These are phyloP conservation scores for Penicillium tannophilum DNA, from an alignment of 495 filamentous ascomycete genomes.

Conservation along the genomic window DNA sequence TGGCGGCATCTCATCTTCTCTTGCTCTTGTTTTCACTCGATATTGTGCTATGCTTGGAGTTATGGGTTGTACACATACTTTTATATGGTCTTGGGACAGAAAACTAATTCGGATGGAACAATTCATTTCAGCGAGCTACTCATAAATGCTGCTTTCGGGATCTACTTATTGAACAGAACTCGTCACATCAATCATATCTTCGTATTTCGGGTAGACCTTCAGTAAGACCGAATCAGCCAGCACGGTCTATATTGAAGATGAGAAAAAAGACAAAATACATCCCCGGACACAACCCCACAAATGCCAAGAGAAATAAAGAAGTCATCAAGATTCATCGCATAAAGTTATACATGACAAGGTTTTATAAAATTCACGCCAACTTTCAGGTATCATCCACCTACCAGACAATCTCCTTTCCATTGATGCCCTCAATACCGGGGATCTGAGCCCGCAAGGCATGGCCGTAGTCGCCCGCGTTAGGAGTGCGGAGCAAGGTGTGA, in stretches of 20 bases:
- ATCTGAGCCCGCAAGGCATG: conserved; percentile 50
- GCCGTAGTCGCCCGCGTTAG: conserved; percentile 77
- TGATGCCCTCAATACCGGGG: conserved; percentile 39
- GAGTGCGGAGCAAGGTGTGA: conserved; percentile 68
- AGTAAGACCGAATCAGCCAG: conserved; percentile 12
- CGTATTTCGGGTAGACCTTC: conserved; percentile 14
- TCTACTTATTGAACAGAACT: background rate
- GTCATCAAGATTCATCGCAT: conserved; percentile 25
- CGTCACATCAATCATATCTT: conserved; percentile 21
- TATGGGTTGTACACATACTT: background rate
- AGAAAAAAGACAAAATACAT: background rate
- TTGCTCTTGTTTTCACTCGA: background rate
- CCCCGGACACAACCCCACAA: background rate
- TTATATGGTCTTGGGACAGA: background rate
- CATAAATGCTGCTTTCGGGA: background rate
- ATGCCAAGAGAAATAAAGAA: background rate
- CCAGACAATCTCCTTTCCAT: conserved; percentile 49
- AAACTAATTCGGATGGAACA: background rate
- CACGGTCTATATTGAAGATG: conserved; percentile 4
- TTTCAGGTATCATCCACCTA: conserved; percentile 15
- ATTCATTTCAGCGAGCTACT: conserved; percentile 3
- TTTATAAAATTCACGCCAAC: conserved; percentile 4
- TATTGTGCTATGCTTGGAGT: background rate
- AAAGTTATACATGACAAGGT: conserved; percentile 20
- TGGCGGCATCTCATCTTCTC: background rate